phyloP scores from a whole-genome alignment of 352 stramenopile species.

The Phytopythium vexans region DNA sequence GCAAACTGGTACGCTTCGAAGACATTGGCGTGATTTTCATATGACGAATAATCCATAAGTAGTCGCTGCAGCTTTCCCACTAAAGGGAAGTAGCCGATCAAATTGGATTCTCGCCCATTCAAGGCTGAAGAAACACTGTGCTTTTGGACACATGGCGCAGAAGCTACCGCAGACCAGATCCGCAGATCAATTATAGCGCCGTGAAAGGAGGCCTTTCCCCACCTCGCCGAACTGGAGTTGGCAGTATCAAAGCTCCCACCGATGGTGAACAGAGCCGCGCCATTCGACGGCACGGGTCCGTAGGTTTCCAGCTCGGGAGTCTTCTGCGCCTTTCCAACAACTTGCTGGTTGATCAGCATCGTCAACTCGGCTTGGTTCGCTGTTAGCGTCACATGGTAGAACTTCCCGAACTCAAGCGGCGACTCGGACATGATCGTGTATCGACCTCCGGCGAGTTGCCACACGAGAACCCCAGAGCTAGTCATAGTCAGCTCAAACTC shows the following conservation, averaged over 20 bases:
- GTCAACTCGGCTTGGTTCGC: slow-evolving; percentile 33
- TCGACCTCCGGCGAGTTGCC: slow-evolving; percentile 37
- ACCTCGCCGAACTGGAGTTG: slow-evolving; percentile 8
- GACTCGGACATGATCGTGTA: slow-evolving; percentile 34
- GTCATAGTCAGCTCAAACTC: slow-evolving; percentile 57
- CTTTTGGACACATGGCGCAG: slow-evolving; percentile 7
- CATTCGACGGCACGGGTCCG: slow-evolving; percentile 17
- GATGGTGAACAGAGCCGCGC: slow-evolving; percentile 35
- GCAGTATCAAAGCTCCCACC: slow-evolving; percentile 44
- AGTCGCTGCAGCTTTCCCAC: slow-evolving; percentile 58
- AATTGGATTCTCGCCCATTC: slow-evolving; percentile 31
- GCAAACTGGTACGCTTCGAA: slow-evolving; percentile 38
- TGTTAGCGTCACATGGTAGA: slow-evolving; percentile 60
- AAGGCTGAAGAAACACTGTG: slow-evolving; percentile 23
- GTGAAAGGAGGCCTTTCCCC: slow-evolving; percentile 39
- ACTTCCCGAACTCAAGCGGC: slow-evolving; percentile 38
- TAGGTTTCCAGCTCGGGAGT: slow-evolving; percentile 16
- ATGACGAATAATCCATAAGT: slow-evolving; percentile 60
- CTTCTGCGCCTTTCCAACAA: slow-evolving; percentile 32
- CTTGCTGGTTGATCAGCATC: slow-evolving; percentile 43
- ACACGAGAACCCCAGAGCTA: slow-evolving; percentile 38
- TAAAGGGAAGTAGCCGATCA: slow-evolving; percentile 79
- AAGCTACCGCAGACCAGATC: slow-evolving; percentile 47
- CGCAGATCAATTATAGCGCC: slow-evolving; percentile 68
- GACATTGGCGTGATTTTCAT: slow-evolving; percentile 74